Evolutionary conservation across 768 basidiomycete species (phyloP), one percentile per base, ranked within the genome.

Genomic region (Lactifluus subvellereus): DNA sequence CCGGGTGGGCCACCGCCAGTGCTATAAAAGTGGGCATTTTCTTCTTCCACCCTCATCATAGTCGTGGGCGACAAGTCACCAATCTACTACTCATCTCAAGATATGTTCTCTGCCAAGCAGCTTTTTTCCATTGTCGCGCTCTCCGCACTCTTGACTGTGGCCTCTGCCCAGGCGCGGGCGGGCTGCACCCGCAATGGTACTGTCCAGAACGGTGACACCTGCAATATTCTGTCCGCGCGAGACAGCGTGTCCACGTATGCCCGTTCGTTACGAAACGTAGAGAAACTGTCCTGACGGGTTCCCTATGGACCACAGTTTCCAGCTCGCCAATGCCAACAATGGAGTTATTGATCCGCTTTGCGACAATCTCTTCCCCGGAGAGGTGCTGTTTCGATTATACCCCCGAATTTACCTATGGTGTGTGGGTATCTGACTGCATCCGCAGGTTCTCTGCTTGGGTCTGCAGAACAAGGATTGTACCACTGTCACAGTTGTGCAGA

Each of bases 391-490:
- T 33, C 4, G 11, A 13, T 27, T 27, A 27, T 27, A 27, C 27
- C 27, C 27, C 14, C 40, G 3, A 8, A 40, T 5, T 13, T 40
- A 11, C 4, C 11, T 14, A 7, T 40, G 11, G 11, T 40, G 40
- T 14, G 5, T 40, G 40, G 9, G 40, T 6, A 3, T 18, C 32
- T 57, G 27, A 57, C 22, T 18, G n/a, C 11, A 13, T 22, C 4
- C 45, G 14, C 32, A 57, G 56, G 6, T 18, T 22, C 56, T 86
- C 60, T 89, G 87, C 72, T 77, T 89, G 59, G 86, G 82, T n/a
- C 67, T 79, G 40, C 67, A 67, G 0, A 82, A 79, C 32, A 77
- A 83, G 54, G 87, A 89, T 68, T 89, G 87, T 72, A 69, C 66
- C 8, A 74, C 75, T n/a, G 78, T 79, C 18, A 76, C 82, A 68